Conservation (phyloP, 345 rosid species). For the Cardamine resedifolia region DNA sequence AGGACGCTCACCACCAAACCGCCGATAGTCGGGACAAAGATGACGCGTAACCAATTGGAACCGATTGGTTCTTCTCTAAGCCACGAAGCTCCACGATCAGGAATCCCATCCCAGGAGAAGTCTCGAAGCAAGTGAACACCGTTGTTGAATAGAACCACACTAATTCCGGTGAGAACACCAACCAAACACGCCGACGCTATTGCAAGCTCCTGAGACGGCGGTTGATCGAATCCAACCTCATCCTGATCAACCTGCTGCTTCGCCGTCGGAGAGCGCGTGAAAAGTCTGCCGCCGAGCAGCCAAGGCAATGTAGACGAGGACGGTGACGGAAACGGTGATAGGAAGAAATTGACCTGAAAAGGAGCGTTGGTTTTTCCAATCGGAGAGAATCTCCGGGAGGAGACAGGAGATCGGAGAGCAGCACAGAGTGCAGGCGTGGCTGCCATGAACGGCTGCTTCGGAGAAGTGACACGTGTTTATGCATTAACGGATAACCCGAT, state of each 20-base stretch:
- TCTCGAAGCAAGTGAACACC: conserved; percentile 76
- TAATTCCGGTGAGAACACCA: conserved; percentile 75
- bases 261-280: conserved; percentile 2
- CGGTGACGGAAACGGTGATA: neutral
- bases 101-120: conserved; percentile 88
- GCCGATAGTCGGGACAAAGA: conserved; percentile 70
- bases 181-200: conserved; percentile 67
- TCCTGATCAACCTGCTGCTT: conserved; percentile 24
- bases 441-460: conserved; percentile 37
- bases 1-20: conserved; percentile 68
- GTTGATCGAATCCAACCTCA: conserved; percentile 13
- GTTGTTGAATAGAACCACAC: conserved; percentile 77
- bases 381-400: conserved; percentile 26
- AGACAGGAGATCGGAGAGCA: conserved; percentile 24
- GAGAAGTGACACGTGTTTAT: conserved; percentile 30
- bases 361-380: neutral
- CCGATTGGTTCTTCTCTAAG: conserved; percentile 69
- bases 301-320: neutral
- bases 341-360: neutral
- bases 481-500: conserved; percentile 25
- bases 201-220: conserved; percentile 29
- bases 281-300: neutral
- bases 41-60: conserved; percentile 59
- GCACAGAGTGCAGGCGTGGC: conserved; percentile 27
- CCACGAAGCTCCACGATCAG: conserved; percentile 82